Conservation (phyloP, 352 stramenopile species). For the Globisporangium paroecandrum region DNA sequence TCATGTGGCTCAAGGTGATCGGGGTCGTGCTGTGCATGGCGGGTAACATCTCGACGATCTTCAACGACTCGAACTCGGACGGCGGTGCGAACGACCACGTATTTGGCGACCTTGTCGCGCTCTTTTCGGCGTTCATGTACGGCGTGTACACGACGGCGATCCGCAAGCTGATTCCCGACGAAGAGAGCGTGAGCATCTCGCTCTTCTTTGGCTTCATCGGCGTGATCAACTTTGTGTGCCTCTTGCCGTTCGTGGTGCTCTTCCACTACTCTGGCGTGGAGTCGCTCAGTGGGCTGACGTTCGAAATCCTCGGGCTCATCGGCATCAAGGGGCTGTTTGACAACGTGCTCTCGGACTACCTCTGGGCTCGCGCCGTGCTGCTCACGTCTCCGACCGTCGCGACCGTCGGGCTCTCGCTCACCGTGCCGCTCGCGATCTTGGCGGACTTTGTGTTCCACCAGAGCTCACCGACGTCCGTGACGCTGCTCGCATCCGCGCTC, state of each 20-base stretch:
- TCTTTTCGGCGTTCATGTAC: constrained; percentile 89
- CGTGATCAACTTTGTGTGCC: constrained; percentile 78
- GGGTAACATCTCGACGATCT: constrained; percentile 86
- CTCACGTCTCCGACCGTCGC: constrained; percentile 96
- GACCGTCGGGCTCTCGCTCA: constrained; percentile 95
- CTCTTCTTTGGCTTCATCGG: constrained; percentile 96
- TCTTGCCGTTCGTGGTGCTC: constrained; percentile 59
- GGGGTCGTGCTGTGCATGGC: constrained; percentile 87
- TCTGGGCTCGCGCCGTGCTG: constrained; percentile 94
- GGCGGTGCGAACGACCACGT: constrained; percentile 33
- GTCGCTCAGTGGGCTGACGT: constrained; percentile 56
- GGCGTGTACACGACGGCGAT: constrained; percentile 93
- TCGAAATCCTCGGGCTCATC: constrained; percentile 84
- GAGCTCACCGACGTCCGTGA: constrained; percentile 42
- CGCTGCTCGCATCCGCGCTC: constrained; percentile 56
- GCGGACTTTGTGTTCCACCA: constrained; percentile 82
- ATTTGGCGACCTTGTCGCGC: constrained; percentile 60
- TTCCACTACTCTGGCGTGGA: constrained; percentile 73
- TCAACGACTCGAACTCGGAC: constrained; percentile 60
- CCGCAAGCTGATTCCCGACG: constrained; percentile 69
- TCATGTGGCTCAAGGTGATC: constrained; percentile 80
- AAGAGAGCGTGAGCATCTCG: constrained; percentile 88
- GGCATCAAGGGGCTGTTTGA: constrained; percentile 91
- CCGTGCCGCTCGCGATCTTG: constrained; percentile 94
- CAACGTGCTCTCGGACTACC: constrained; percentile 95